A percentile compares a stretch with the other conserved stretches of the same genome.
Conservation (phyloP, 106 monocot species). For the Vanilla planifolia region DNA sequence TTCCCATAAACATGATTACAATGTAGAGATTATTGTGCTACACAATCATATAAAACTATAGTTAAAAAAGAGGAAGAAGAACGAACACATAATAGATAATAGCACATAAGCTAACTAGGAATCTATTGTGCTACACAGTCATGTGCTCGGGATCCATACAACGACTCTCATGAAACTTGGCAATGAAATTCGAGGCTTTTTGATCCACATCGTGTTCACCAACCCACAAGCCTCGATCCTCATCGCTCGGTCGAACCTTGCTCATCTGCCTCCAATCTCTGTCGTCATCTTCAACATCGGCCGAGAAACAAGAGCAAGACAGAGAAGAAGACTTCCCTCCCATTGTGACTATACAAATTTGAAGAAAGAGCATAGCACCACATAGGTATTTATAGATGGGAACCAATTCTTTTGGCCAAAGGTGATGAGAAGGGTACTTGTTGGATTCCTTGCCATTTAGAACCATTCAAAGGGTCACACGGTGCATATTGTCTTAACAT, state of each 20-base stretch:
- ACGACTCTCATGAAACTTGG: slow-evolving; percentile 13
- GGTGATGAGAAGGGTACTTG: no score
- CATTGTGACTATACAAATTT: slow-evolving; percentile 8
- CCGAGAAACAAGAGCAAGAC: slow-evolving; percentile 1
- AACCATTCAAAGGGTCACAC: neutral
- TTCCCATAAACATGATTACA: no score
- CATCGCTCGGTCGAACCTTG: slow-evolving; percentile 9
- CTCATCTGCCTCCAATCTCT: slow-evolving; percentile 2
- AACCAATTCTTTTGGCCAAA: neutral
- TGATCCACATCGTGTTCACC: slow-evolving; percentile 14
- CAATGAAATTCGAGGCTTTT: slow-evolving; percentile 13
- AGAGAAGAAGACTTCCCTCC: slow-evolving; percentile 6
- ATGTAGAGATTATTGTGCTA: no score
- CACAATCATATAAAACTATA: no score
- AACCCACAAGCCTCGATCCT: slow-evolving; percentile 7
- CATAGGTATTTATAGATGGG: neutral
- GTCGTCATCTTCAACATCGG: slow-evolving; percentile 8
- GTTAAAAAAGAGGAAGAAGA: no score
- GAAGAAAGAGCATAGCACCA: no score
- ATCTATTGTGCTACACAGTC: slow-evolving; percentile 1
- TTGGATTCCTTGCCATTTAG: slow-evolving; percentile 1
- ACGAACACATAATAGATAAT: no score
- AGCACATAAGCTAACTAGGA: slow-evolving; percentile 1
- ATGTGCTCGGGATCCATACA: slow-evolving; percentile 9
- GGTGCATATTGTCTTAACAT: no score